Evolutionary conservation across 306 rosid species (phyloP).

Genomic region (Cucurbita argyrosperma): DNA sequence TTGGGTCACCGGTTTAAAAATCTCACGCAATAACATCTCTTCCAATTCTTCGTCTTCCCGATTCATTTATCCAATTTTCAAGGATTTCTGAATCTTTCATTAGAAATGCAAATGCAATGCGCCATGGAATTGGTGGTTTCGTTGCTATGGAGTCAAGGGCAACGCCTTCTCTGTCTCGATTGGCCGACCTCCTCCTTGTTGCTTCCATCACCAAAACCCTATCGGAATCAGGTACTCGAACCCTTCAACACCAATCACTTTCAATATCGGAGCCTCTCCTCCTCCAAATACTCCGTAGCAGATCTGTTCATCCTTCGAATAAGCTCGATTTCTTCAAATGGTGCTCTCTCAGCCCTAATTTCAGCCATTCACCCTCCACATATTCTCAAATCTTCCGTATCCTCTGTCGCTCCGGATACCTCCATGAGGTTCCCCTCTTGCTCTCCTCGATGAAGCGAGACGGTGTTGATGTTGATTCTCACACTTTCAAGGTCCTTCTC

Average conservation of each 20-base stretch:
- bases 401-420: constrained; percentile 27
- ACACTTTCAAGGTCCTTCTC: constrained; percentile 46
- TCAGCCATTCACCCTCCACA: constrained; percentile 18
- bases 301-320: constrained; percentile 39
- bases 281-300: constrained; percentile 35
- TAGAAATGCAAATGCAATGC: constrained; percentile 21
- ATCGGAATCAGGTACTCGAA: constrained; percentile 34
- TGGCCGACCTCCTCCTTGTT: constrained; percentile 36
- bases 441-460: constrained; percentile 37
- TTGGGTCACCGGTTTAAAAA: too few species aligned
- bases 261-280: constrained; percentile 38
- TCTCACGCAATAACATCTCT: not conserved
- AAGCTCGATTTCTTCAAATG: constrained; percentile 59
- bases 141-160: constrained; percentile 3
- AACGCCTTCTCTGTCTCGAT: constrained; percentile 7
- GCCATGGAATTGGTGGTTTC: constrained; percentile 24
- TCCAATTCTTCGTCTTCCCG: not conserved
- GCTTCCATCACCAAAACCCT: constrained; percentile 52
- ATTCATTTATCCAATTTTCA: not conserved
- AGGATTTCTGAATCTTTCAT: not conserved
- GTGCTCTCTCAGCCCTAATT: constrained; percentile 21
- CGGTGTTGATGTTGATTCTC: constrained; percentile 29
- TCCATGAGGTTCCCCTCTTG: constrained; percentile 30
- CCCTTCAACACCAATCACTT: constrained; percentile 28
- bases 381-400: constrained; percentile 39